phyloP scores from a whole-genome alignment of 805 yeast genomes.

The Saturnispora hagleri region DNA sequence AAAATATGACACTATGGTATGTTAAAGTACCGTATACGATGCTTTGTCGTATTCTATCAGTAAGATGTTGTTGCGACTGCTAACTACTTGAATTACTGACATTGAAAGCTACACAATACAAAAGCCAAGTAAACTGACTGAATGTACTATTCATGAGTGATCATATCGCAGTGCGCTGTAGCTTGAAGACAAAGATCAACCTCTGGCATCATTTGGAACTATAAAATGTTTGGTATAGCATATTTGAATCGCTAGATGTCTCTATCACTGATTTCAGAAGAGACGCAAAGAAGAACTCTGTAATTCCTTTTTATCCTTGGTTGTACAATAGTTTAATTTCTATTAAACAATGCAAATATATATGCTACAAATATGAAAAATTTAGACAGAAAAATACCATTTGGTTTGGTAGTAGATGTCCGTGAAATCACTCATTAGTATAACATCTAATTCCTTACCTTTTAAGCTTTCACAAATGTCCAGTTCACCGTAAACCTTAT shows the following conservation, averaged over 20 bases:
- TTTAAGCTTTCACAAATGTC: conserved; percentile 40
- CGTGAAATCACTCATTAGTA: conserved; percentile 59
- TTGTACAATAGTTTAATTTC: no score
- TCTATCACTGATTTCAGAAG: no score
- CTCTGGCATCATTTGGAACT: no score
- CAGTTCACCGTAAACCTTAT: conserved; percentile 35
- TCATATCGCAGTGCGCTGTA: no score
- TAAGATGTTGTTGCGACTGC: no score
- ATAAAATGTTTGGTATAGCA: no score
- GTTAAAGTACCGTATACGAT: not conserved
- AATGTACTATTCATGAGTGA: no score
- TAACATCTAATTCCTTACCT: conserved; percentile 38
- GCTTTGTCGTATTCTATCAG: not conserved
- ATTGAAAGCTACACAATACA: no score
- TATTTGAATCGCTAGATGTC: no score
- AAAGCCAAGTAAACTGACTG: no score
- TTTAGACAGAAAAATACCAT: not conserved
- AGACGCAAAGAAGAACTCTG: not conserved
- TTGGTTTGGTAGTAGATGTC: conserved; percentile 31
- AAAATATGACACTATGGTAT: not conserved
- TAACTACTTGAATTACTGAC: no score
- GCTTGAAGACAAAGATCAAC: no score
- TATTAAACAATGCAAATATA: not conserved
- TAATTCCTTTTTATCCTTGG: not conserved
- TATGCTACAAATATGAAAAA: not conserved